These are phyloP conservation scores for Cryphonectria parasitica DNA, from an alignment of 2,329 filamentous ascomycete genomes.

Conservation along the genomic window DNA sequence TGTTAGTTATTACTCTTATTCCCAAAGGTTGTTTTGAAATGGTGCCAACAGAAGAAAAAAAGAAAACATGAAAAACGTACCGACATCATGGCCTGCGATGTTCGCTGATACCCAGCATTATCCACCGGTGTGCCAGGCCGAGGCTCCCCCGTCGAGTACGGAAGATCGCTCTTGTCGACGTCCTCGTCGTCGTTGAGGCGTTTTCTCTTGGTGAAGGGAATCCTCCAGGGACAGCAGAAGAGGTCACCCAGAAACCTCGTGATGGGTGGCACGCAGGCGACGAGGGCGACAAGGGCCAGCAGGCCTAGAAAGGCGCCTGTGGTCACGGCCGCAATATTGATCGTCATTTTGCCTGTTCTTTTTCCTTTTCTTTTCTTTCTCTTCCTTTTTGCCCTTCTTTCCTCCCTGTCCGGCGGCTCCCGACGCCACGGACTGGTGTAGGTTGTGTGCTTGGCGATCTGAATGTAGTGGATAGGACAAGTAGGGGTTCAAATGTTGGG, in stretches of 20 bases:
- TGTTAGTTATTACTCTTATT: not conserved
- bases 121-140: conserved; percentile 11
- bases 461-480: not conserved
- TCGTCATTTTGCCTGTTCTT: conserved; percentile 8
- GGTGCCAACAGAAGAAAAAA: not conserved
- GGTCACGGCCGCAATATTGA: conserved; percentile 26
- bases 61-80: conserved; percentile 11
- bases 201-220: conserved; percentile 26
- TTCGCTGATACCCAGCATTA: conserved; percentile 3
- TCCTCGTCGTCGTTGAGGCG: conserved; percentile 27
- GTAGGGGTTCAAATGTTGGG: not conserved
- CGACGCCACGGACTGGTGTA: not conserved
- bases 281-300: conserved; percentile 19
- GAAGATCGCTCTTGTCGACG: conserved; percentile 23
- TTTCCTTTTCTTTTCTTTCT: not conserved
- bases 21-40: not conserved
- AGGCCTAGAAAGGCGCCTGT: conserved; percentile 27
- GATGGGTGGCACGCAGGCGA: conserved; percentile 24
- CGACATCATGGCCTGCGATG: conserved; percentile 18
- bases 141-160: conserved; percentile 16
- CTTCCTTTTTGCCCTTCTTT: too few relatives aligned
- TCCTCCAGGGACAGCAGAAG: conserved; percentile 26
- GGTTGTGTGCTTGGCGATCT: not conserved
- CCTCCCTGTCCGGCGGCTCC: not conserved
- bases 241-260: conserved; percentile 27